These are phyloP conservation scores for Apiotrichum montevideense DNA, from an alignment of 1,284 basidiomycete species.

Conservation along the genomic window DNA sequence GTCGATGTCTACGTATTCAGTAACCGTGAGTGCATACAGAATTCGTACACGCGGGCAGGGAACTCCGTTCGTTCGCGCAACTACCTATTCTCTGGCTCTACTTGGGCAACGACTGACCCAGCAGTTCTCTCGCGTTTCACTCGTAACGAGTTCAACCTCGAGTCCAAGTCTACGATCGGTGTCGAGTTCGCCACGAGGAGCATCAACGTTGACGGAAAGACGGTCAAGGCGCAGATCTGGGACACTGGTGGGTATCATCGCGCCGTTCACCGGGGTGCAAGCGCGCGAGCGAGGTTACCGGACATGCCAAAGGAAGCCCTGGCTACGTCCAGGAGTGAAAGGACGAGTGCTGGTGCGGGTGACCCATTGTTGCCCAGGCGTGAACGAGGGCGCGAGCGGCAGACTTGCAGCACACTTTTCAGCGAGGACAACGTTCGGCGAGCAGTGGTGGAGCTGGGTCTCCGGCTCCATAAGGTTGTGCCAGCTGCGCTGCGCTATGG, in stretches of 20 bases:
- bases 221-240: slow-evolving; percentile 99
- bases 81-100: too few species aligned
- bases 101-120: neutral
- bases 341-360: too few species aligned
- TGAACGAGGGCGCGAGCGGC: neutral
- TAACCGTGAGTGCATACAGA: slow-evolving; percentile 40
- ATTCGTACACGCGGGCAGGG: too few species aligned
- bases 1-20: slow-evolving; percentile 21
- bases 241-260: slow-evolving; percentile 68
- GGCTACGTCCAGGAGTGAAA: too few species aligned
- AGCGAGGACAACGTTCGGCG: too few species aligned
- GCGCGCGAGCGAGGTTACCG: neutral
- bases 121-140: slow-evolving; percentile 81
- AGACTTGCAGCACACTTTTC: too few species aligned
- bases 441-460: too few species aligned
- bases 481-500: too few species aligned
- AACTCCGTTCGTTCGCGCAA: too few species aligned
- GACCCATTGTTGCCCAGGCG: neutral
- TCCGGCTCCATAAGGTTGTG: too few species aligned
- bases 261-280: neutral
- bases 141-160: slow-evolving; percentile 97
- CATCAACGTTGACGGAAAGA: slow-evolving; percentile 92
- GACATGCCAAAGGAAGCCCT: too few species aligned
- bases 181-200: slow-evolving; percentile 98
- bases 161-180: slow-evolving; percentile 97